Base-by-base conservation (phyloP, 495 filamentous ascomycete species). In the Parathielavia hyrcaniae region DNA sequence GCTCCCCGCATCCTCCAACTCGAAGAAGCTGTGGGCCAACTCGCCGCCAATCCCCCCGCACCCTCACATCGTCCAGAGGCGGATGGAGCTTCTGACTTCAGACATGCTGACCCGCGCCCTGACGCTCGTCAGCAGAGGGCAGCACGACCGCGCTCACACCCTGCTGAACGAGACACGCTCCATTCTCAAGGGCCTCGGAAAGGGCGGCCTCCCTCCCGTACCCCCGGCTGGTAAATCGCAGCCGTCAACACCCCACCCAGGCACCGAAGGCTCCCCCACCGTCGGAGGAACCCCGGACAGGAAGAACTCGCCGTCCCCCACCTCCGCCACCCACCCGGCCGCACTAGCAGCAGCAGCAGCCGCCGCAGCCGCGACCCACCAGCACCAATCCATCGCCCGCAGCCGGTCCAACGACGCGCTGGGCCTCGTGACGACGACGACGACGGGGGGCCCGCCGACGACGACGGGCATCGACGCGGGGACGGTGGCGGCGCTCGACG, bases 81-180 rank as follows among this genome's bases (percentile, higher is more conserved):
- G 93, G 44, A 99, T 99, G 93, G 93, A 99, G 72, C 77, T 99
- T 4, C 81, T 99, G 30, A 97, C 95, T 1, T 97, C 95, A 4
- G 93, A 99, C 70, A 99, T 99, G 93, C 77, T 99, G 55, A 96
- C 90, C 11, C 80, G 93, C 41, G 90, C 95, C 5, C 75, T 99
- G 50, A 96, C 90, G 0, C 82, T 99, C 7, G 90, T 97, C 20
- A 90, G 90, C 47, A 82, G 91, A 23, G 89, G 90, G 19, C 91
- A 97, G 68, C 88, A 96, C 65, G 93, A 99, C 59, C 88, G 91
- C 34, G 93, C 92, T 1, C 86, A 93, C 63, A 93, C 95, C 39
- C 81, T 97, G 4, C 75, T 99, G 20, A 88, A 83, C 63, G 93
- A 99, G 70, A 99, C 93, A 13, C 83, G 93, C 3, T 91, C 88